Conservation (phyloP, 169 alveolate species). For the Neospora caninum region DNA sequence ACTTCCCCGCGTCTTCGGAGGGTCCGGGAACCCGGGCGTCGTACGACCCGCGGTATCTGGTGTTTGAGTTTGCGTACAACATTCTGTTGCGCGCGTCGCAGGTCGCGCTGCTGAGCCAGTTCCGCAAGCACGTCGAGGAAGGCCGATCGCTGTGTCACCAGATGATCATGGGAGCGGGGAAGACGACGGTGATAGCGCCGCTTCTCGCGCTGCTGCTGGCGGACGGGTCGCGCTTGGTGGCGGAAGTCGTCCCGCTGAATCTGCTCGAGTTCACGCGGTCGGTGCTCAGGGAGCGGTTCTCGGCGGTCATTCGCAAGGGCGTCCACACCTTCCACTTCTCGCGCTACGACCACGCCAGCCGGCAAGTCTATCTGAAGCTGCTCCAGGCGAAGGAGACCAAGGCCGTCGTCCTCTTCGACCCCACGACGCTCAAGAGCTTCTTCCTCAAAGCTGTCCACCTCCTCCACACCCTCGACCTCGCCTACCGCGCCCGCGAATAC, state of each 20-base stretch:
- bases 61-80: constrained; percentile 89
- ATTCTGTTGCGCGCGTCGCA: constrained; percentile 87
- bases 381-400: constrained; percentile 87
- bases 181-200: constrained; percentile 90
- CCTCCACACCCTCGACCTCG: constrained; percentile 80
- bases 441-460: constrained; percentile 84
- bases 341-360: constrained; percentile 82
- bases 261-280: constrained; percentile 88
- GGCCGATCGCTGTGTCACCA: constrained; percentile 90
- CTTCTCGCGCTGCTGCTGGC: constrained; percentile 85
- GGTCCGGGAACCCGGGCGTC: neutral
- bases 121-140: constrained; percentile 75
- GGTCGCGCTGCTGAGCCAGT: constrained; percentile 84
- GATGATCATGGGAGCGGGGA: constrained; percentile 95
- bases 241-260: constrained; percentile 81
- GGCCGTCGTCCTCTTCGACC: constrained; percentile 88
- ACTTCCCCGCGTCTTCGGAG: neutral
- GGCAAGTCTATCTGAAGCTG: constrained; percentile 81
- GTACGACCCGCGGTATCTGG: constrained; percentile 89
- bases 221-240: constrained; percentile 79
- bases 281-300: constrained; percentile 85
- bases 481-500: constrained; percentile 23
- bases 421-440: constrained; percentile 88
- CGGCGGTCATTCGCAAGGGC: constrained; percentile 82
- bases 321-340: constrained; percentile 83